These are phyloP conservation scores for Saturnispora galanensis DNA, from an alignment of 805 yeast species.

Conservation along the genomic window DNA sequence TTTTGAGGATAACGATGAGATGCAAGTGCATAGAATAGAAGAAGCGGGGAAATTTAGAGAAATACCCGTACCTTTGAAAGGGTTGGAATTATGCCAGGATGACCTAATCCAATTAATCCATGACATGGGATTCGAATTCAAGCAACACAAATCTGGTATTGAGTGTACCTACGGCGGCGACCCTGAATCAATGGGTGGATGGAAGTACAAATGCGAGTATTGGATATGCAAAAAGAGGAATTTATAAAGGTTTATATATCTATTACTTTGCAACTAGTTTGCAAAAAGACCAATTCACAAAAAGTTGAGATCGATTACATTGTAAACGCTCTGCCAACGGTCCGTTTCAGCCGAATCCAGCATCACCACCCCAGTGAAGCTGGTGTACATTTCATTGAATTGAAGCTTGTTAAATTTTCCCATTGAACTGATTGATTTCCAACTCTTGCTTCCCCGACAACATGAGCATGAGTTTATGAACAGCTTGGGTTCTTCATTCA, in stretches of 20 bases:
- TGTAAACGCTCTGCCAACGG: not conserved
- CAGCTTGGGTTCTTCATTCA: slow-evolving; percentile 40
- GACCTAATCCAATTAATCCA: slow-evolving; percentile 41
- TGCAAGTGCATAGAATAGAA: slow-evolving; percentile 17
- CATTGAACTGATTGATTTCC: slow-evolving; percentile 45
- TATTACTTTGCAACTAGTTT: too few relatives aligned
- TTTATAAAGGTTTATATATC: not conserved
- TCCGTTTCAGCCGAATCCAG: too few relatives aligned
- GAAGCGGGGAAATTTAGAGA: slow-evolving; percentile 18
- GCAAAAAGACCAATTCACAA: slow-evolving; percentile 15
- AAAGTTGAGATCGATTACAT: slow-evolving; percentile 1
- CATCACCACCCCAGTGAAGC: too few relatives aligned
- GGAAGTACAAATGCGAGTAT: slow-evolving; percentile 52
- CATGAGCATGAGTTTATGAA: slow-evolving; percentile 68
- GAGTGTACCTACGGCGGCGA: slow-evolving; percentile 48
- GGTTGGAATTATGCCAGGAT: slow-evolving; percentile 50
- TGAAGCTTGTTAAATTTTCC: slow-evolving; percentile 44
- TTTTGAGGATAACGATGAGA: slow-evolving; percentile 41
- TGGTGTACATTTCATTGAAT: slow-evolving; percentile 38
- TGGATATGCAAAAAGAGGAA: slow-evolving; percentile 43
- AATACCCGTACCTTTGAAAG: slow-evolving; percentile 33
- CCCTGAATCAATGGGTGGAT: slow-evolving; percentile 39
- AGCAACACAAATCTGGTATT: slow-evolving; percentile 33
- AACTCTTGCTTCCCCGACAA: slow-evolving; percentile 59
- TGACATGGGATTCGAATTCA: slow-evolving; percentile 42